A percentile compares a stretch with the other conserved stretches of the same genome.
Conservation (phyloP, 768 basidiomycete species). For the Hypholoma sublateritium region DNA sequence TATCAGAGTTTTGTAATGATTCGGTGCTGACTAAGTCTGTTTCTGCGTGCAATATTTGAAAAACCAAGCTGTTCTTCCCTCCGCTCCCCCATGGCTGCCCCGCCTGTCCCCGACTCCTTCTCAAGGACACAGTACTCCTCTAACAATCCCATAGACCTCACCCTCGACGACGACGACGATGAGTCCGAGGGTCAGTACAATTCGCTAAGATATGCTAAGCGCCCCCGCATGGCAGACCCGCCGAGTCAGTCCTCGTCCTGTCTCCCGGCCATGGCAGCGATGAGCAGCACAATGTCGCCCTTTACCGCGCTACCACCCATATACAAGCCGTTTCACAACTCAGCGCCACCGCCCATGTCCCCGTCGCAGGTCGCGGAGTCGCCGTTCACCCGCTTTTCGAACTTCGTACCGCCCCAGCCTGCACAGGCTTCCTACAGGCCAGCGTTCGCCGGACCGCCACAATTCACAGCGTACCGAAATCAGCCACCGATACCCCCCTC, state of each 20-base stretch:
- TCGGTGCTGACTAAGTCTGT: slow-evolving; percentile 22
- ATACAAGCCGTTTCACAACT: slow-evolving; percentile 5
- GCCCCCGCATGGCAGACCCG: slow-evolving; percentile 36
- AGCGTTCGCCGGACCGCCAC: slow-evolving; percentile 47
- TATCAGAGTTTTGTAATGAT: slow-evolving; percentile 17
- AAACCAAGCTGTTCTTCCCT: slow-evolving; percentile 12
- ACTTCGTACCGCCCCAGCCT: slow-evolving; percentile 14
- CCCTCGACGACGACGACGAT: slow-evolving; percentile 47
- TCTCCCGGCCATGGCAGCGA: slow-evolving; percentile 17
- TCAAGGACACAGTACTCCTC: slow-evolving; percentile 36
- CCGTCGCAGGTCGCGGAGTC: slow-evolving; percentile 10
- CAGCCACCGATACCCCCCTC: slow-evolving; percentile 23
- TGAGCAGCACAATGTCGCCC: slow-evolving; percentile 9
- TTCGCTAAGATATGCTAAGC: slow-evolving; percentile 38
- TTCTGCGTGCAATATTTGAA: slow-evolving; percentile 14
- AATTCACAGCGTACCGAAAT: slow-evolving; percentile 26
- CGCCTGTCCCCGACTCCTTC: slow-evolving; percentile 25
- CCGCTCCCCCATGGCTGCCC: slow-evolving; percentile 21
- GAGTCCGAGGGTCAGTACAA: slow-evolving; percentile 24
- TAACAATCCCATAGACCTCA: slow-evolving; percentile 68
- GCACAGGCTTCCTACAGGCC: slow-evolving; percentile 43
- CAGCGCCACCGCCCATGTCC: neutral
- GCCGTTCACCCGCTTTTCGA: slow-evolving; percentile 10
- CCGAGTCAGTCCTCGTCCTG: slow-evolving; percentile 18
- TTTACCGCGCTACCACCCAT: slow-evolving; percentile 12